Evolutionary conservation across 352 stramenopile species (phyloP).

Genomic region (Phytophthora rubi): DNA sequence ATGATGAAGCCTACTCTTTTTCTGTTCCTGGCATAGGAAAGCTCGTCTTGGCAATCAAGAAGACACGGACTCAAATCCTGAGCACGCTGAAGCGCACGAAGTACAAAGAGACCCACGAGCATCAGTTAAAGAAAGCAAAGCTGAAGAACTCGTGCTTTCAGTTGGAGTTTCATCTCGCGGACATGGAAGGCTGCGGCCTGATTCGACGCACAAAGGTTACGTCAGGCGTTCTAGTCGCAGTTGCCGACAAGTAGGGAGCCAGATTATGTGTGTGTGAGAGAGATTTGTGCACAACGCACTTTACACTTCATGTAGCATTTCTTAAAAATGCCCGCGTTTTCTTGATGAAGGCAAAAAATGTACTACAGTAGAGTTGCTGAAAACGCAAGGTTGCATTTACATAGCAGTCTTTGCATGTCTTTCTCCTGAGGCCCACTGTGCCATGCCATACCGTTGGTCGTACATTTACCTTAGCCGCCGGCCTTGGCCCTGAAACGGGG

Average conservation of each 20-base stretch:
- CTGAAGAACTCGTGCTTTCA: conserved; percentile 61
- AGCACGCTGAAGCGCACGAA: conserved; percentile 58
- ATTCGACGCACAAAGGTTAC: conserved; percentile 61
- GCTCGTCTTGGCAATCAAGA: conserved; percentile 60
- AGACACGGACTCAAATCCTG: conserved; percentile 52
- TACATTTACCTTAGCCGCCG: conserved; percentile 58
- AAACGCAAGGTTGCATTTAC: background rate
- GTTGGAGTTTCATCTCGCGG: conserved; percentile 62
- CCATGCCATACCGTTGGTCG: background rate
- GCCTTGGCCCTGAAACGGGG: conserved; percentile 76
- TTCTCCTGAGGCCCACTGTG: background rate
- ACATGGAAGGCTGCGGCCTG: conserved; percentile 68
- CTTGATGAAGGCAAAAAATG: no score
- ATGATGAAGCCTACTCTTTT: conserved; percentile 56
- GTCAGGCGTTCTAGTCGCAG: conserved; percentile 55
- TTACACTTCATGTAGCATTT: no score
- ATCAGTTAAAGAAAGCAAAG: conserved; percentile 69
- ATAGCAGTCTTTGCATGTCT: background rate
- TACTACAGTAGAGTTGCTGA: background rate
- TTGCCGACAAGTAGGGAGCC: conserved; percentile 29
- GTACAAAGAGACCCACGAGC: conserved; percentile 67
- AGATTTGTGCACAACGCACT: no score
- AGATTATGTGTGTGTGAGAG: background rate
- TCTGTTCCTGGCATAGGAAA: conserved; percentile 69
- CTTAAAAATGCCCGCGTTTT: no score